A percentile compares a stretch with the other conserved stretches of the same genome.
Evolutionary conservation across 495 filamentous ascomycete species (phyloP).

Genomic region (Elasticomyces elasticus): DNA sequence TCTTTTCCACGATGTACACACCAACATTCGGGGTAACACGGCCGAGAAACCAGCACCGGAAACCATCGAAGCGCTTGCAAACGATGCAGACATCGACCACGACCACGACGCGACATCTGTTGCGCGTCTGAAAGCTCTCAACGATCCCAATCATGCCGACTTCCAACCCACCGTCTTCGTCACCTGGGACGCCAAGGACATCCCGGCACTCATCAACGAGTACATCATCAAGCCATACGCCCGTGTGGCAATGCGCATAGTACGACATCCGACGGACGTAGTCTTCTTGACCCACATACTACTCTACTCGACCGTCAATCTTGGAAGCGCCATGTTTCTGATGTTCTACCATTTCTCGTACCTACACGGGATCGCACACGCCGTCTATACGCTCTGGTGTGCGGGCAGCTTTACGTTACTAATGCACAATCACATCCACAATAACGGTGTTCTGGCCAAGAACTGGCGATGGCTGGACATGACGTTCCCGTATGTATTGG

Average conservation of each 20-base stretch:
- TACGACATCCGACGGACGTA: slow-evolving; percentile 55
- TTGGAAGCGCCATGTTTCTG: slow-evolving; percentile 56
- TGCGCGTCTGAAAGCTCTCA: slow-evolving; percentile 38
- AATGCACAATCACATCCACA: slow-evolving; percentile 77
- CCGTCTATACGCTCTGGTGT: slow-evolving; percentile 51
- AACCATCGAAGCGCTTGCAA: not conserved
- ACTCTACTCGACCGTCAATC: slow-evolving; percentile 55
- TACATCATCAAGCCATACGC: slow-evolving; percentile 49
- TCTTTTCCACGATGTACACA: slow-evolving; percentile 12
- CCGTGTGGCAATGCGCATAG: slow-evolving; percentile 42
- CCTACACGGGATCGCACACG: slow-evolving; percentile 54
- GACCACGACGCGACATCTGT: slow-evolving; percentile 9
- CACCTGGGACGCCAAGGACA: slow-evolving; percentile 39
- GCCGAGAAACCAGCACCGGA: not conserved
- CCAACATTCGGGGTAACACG: not conserved
- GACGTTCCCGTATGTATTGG: slow-evolving; percentile 60
- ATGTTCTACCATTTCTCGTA: slow-evolving; percentile 54
- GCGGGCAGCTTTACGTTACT: slow-evolving; percentile 66
- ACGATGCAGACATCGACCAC: not conserved
- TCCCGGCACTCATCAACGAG: slow-evolving; percentile 36
- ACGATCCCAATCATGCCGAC: slow-evolving; percentile 37
- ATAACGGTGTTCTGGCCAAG: slow-evolving; percentile 42
- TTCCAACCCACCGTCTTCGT: slow-evolving; percentile 49
- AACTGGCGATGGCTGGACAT: slow-evolving; percentile 42
- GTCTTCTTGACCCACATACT: slow-evolving; percentile 69